Evolutionary conservation across 495 filamentous ascomycete genomes (phyloP).

Genomic region (Aspergillus affinis): DNA sequence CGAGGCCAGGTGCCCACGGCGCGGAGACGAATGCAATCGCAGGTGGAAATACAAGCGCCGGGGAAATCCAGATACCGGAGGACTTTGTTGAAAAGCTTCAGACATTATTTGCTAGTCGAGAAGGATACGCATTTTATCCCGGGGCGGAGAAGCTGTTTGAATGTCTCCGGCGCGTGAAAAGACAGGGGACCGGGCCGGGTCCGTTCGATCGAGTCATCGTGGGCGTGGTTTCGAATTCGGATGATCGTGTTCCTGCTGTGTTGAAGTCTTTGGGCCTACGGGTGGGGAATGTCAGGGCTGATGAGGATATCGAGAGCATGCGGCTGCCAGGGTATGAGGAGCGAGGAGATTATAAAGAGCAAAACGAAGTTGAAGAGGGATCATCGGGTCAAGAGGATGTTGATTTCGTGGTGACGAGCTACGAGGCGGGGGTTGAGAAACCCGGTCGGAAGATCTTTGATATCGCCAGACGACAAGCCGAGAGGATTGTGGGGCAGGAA

Average conservation of each 20-base stretch:
- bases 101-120: conserved; percentile 57
- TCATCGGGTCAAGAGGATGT: conserved; percentile 41
- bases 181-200: background rate
- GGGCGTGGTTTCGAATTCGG: conserved; percentile 76
- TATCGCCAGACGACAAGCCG: conserved; percentile 51
- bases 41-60: background rate
- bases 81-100: conserved; percentile 55
- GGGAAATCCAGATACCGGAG: conserved; percentile 27
- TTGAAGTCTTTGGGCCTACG: conserved; percentile 60
- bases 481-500: conserved; percentile 9
- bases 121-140: conserved; percentile 61
- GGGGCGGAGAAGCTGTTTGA: conserved; percentile 56
- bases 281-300: conserved; percentile 44
- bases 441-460: conserved; percentile 63
- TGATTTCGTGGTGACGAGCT: conserved; percentile 68
- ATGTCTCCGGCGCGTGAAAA: conserved; percentile 31
- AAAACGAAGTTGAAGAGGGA: background rate
- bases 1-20: too few relatives aligned
- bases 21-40: background rate
- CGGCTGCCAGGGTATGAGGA: conserved; percentile 44
- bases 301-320: conserved; percentile 33
- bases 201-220: conserved; percentile 44
- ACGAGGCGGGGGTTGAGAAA: conserved; percentile 71
- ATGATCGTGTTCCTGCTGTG: conserved; percentile 64
- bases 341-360: conserved; percentile 2